phyloP scores from a whole-genome alignment of 768 basidiomycete species.

The Obba rivulosa region DNA sequence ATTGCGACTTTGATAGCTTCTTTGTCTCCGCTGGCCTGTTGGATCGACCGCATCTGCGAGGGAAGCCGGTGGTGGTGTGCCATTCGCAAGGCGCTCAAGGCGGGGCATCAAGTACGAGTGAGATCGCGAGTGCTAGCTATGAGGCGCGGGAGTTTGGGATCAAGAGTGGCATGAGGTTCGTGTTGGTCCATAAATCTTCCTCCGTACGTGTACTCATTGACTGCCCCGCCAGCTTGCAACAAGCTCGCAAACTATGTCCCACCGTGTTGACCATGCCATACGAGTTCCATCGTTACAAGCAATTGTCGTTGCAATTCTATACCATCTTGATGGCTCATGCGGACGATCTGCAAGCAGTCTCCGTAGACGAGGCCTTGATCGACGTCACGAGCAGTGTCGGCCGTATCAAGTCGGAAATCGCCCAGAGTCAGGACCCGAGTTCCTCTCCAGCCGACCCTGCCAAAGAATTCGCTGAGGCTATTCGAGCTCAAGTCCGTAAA shows the following conservation, averaged over 20 bases:
- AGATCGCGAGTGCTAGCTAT: slow-evolving; percentile 92
- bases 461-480: slow-evolving; percentile 72
- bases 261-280: slow-evolving; percentile 77
- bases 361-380: slow-evolving; percentile 92
- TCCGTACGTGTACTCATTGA: neutral
- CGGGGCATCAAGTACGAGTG: slow-evolving; percentile 78
- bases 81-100: slow-evolving; percentile 82
- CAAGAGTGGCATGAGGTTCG: slow-evolving; percentile 91
- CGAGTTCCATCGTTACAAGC: slow-evolving; percentile 90
- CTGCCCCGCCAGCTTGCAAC: slow-evolving; percentile 20
- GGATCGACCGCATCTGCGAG: slow-evolving; percentile 72
- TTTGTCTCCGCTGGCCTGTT: slow-evolving; percentile 91
- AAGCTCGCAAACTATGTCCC: slow-evolving; percentile 74
- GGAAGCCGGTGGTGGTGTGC: slow-evolving; percentile 91
- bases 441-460: slow-evolving; percentile 46
- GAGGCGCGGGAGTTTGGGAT: slow-evolving; percentile 87
- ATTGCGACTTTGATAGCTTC: slow-evolving; percentile 95
- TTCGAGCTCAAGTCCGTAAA: slow-evolving; percentile 69
- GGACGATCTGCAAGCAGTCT: slow-evolving; percentile 91
- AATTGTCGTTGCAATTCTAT: slow-evolving; percentile 84
- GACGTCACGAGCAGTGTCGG: slow-evolving; percentile 70
- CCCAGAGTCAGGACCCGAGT: slow-evolving; percentile 21
- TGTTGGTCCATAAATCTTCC: slow-evolving; percentile 39
- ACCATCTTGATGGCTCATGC: slow-evolving; percentile 86
- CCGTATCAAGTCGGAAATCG: slow-evolving; percentile 25